phyloP scores from a whole-genome alignment of 345 rosid genomes.

The Eucalyptus lansdowneana region DNA sequence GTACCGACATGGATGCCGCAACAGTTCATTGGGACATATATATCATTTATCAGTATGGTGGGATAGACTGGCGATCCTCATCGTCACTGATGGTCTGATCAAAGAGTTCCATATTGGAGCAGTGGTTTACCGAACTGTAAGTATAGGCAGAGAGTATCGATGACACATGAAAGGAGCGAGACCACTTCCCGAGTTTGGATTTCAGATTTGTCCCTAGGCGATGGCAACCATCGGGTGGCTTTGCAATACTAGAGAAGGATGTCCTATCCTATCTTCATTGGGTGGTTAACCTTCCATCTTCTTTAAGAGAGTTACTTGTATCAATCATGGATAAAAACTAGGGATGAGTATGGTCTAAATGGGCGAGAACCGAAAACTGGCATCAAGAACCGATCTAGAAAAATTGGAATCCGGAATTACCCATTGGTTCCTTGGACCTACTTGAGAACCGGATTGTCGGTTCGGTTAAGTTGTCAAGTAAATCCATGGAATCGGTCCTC shows the following conservation, averaged over 20 bases:
- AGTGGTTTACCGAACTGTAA: neutral
- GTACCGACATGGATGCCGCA: neutral
- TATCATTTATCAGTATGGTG: neutral
- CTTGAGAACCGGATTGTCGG: rapidly evolving
- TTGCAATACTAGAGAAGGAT: neutral
- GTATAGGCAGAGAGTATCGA: neutral
- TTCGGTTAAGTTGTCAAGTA: rapidly evolving
- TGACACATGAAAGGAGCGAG: neutral
- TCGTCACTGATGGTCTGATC: neutral
- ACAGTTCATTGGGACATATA: neutral
- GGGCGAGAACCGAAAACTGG: rapidly evolving
- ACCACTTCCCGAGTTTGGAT: neutral
- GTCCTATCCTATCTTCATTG: neutral
- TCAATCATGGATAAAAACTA: neutral
- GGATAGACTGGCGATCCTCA: neutral
- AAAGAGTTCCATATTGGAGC: neutral
- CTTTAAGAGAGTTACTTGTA: neutral
- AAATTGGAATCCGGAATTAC: too few species aligned
- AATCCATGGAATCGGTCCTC: rapidly evolving
- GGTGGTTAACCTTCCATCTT: neutral
- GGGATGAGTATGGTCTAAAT: too few species aligned
- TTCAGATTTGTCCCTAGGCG: neutral
- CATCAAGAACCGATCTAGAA: too few species aligned
- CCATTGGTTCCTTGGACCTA: rapidly evolving
- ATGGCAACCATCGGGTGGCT: neutral